Percentiles rank a stretch among this genome's conserved stretches.
phyloP scores from a whole-genome alignment of 1,284 basidiomycete genomes.

The Cryptococcus deneoformans region DNA sequence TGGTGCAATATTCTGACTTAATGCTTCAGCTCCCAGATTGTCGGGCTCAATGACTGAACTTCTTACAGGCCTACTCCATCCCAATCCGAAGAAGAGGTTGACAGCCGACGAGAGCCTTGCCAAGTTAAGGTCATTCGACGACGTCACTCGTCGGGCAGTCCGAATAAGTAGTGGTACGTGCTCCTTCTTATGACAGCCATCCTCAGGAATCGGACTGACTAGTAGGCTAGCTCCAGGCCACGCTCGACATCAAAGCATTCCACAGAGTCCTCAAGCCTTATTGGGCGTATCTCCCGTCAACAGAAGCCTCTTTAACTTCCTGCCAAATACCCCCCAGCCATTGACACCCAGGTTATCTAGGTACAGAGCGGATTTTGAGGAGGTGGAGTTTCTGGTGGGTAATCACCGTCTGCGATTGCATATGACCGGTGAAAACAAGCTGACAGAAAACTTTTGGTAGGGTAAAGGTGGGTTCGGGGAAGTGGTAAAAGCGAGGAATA shows the following conservation, averaged over 20 bases:
- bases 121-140: slow-evolving; percentile 28
- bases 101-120: slow-evolving; percentile 41
- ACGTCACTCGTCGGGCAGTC: slow-evolving; percentile 18
- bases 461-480: slow-evolving; percentile 91
- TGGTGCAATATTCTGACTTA: neutral
- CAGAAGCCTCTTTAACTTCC: slow-evolving; percentile 21
- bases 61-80: slow-evolving; percentile 37
- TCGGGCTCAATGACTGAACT: slow-evolving; percentile 33
- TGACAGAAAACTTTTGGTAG: slow-evolving; percentile 44
- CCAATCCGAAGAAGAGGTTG: slow-evolving; percentile 39
- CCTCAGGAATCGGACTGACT: neutral
- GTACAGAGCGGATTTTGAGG: slow-evolving; percentile 49
- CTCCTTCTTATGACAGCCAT: neutral
- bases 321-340: slow-evolving; percentile 17
- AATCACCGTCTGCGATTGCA: no score
- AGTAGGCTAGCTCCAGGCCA: neutral
- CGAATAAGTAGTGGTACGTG: slow-evolving; percentile 6
- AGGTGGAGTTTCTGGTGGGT: slow-evolving; percentile 48
- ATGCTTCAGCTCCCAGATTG: slow-evolving; percentile 20
- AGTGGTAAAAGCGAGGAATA: slow-evolving; percentile 90
- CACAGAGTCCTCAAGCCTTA: slow-evolving; percentile 14
- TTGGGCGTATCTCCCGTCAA: slow-evolving; percentile 32
- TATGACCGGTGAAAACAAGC: neutral
- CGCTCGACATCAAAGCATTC: slow-evolving; percentile 1
- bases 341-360: slow-evolving; percentile 30